Base-by-base conservation (phyloP, 129 eudicot genomes). In the Glebionis coronaria region DNA sequence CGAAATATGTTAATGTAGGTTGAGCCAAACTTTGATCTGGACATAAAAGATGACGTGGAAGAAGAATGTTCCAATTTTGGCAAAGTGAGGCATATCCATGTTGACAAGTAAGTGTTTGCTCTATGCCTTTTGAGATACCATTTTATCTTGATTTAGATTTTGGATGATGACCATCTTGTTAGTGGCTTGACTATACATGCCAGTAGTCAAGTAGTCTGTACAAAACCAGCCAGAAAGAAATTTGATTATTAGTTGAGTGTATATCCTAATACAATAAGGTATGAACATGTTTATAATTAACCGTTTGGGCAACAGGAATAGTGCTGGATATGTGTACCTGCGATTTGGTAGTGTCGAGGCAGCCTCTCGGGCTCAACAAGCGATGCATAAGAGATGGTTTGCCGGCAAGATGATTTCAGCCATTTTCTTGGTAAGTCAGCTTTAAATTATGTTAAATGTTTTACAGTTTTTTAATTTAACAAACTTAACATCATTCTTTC, bases 381-480 rank as follows among this genome's bases (percentile, higher is more conserved):
- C 91, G 23, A 92, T 92, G 98, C 98, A 92, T 56, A 80, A 82
- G 65, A 80, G 98, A 80, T 92, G 98, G 98, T 92, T 92, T 84
- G 98, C 98, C 9, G 87, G 96, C 14, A 86, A 83, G 76, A 71
- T 80, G 81, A 92, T 92, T 67, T 86, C 98, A 23, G 98, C 98
- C 47, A 85, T 92, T 38, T 92, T 77, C 84, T 76, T 92, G 98
- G 98, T 92, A 78, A 80, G 63, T 57, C 25, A 6, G 6, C 38
- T 27, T 50, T 1, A 0, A 23, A 11, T 53, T 4, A 9, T 21
- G 5, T 54, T 42, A 11, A 9, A n/a, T n/a, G n/a, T n/a, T n/a
- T n/a, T 52, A 52, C 12, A 13, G 2, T 3, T 49, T 1, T 11
- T 9, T 47, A 11, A 12, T 9, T 10, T 47, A 46, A 11, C 2